These are phyloP conservation scores for Nemania diffusa DNA, from an alignment of 2,329 filamentous ascomycete species.

Conservation along the genomic window DNA sequence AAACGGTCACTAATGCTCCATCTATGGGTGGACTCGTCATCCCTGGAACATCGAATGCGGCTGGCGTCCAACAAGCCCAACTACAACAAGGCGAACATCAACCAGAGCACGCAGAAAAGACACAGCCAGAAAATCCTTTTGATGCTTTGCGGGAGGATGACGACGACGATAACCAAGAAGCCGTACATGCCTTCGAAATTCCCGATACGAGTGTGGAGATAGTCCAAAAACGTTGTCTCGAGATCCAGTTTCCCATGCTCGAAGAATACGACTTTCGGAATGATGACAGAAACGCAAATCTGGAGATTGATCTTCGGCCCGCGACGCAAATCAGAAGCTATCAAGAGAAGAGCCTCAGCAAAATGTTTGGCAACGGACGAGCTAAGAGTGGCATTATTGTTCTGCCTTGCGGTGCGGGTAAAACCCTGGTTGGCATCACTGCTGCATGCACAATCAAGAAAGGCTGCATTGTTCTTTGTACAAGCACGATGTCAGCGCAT, in stretches of 20 bases:
- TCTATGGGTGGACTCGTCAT: constrained; percentile 91
- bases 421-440: constrained; percentile 97
- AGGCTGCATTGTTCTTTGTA: constrained; percentile 93
- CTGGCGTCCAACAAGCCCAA: constrained; percentile 81
- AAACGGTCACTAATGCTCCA: constrained; percentile 82
- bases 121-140: constrained; percentile 74
- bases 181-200: constrained; percentile 94
- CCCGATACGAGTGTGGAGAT: constrained; percentile 82
- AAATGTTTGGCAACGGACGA: constrained; percentile 99
- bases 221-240: constrained; percentile 89
- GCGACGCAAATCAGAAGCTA: constrained; percentile 91
- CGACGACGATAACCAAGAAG: constrained; percentile 85
- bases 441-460: constrained; percentile 98
- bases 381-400: constrained; percentile 98
- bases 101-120: constrained; percentile 60
- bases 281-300: constrained; percentile 85
- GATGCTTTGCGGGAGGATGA: constrained; percentile 80
- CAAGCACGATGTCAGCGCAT: constrained; percentile 96
- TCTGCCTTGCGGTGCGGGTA: constrained; percentile 93
- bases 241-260: constrained; percentile 85
- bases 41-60: constrained; percentile 92
- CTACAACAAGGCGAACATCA: constrained; percentile 52
- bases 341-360: constrained; percentile 96
- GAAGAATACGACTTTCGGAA: constrained; percentile 98
- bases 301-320: constrained; percentile 93